phyloP scores from a whole-genome alignment of 2,329 filamentous ascomycete genomes.

The Fusarium staphyleae region DNA sequence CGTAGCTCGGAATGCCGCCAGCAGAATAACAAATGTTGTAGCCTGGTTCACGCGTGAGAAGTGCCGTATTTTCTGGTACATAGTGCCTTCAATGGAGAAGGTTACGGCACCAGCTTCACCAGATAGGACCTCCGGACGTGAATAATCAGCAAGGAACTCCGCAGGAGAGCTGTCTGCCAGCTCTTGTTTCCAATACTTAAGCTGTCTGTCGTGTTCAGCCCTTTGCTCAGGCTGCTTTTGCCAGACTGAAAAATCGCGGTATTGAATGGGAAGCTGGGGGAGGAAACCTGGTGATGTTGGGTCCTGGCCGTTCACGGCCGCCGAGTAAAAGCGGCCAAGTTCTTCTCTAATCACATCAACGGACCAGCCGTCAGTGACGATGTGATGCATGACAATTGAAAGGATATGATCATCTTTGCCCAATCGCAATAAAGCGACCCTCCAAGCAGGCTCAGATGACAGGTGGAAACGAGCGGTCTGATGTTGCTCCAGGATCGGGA shows the following conservation, averaged over 20 bases:
- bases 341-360: slow-evolving; percentile 19
- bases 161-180: slow-evolving; percentile 15
- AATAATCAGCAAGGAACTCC: slow-evolving; percentile 11
- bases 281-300: slow-evolving; percentile 15
- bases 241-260: slow-evolving; percentile 32
- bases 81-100: slow-evolving; percentile 10
- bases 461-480: background rate
- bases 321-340: slow-evolving; percentile 14
- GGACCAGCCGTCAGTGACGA: slow-evolving; percentile 29
- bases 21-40: slow-evolving; percentile 27
- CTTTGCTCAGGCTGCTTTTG: background rate
- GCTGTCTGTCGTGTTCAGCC: slow-evolving; percentile 3
- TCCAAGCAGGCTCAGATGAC: background rate
- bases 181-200: slow-evolving; percentile 13
- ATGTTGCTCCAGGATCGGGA: slow-evolving; percentile 51
- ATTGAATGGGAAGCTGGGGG: slow-evolving; percentile 35
- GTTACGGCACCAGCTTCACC: slow-evolving; percentile 13
- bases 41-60: slow-evolving; percentile 18
- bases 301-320: slow-evolving; percentile 3
- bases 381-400: slow-evolving; percentile 28
- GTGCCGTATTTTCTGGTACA: slow-evolving; percentile 10
- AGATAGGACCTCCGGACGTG: slow-evolving; percentile 18
- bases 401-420: slow-evolving; percentile 7
- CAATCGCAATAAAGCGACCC: slow-evolving; percentile 1
- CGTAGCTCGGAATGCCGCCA: slow-evolving; percentile 36